phyloP scores from a whole-genome alignment of 345 rosid genomes.

The Toxicodendron radicans region DNA sequence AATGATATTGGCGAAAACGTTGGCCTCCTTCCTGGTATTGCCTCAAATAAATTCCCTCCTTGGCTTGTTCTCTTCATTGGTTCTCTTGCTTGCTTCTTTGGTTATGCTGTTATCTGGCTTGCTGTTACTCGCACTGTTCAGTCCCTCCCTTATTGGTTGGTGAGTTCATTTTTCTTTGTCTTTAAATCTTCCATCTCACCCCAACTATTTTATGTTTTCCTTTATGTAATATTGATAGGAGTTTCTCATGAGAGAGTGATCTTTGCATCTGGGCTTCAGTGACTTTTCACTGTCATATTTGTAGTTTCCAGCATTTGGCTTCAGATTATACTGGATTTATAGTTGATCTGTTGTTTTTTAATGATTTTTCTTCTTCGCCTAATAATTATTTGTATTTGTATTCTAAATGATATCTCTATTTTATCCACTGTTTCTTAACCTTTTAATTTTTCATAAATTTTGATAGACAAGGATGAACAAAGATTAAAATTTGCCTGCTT shows the following conservation, averaged over 20 bases:
- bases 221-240: neutral
- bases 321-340: too few relatives aligned
- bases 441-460: too few relatives aligned
- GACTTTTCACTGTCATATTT: neutral
- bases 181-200: neutral
- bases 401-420: too few relatives aligned
- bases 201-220: neutral
- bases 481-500: too few relatives aligned
- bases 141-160: constrained; percentile 70
- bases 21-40: constrained; percentile 64
- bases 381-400: too few relatives aligned
- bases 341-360: too few relatives aligned
- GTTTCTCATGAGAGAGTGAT: neutral
- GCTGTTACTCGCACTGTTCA: constrained; percentile 45
- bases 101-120: constrained; percentile 71
- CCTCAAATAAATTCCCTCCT: constrained; percentile 65
- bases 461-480: too few relatives aligned
- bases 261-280: neutral
- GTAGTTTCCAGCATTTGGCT: too few relatives aligned
- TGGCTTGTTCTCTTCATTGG: constrained; percentile 64
- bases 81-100: constrained; percentile 52
- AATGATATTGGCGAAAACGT: constrained; percentile 71
- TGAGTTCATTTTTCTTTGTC: constrained; percentile 29
- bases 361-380: too few relatives aligned
- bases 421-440: too few relatives aligned